Evolutionary conservation across 441 rosid genomes (phyloP).

Genomic region (Populus hybrid): DNA sequence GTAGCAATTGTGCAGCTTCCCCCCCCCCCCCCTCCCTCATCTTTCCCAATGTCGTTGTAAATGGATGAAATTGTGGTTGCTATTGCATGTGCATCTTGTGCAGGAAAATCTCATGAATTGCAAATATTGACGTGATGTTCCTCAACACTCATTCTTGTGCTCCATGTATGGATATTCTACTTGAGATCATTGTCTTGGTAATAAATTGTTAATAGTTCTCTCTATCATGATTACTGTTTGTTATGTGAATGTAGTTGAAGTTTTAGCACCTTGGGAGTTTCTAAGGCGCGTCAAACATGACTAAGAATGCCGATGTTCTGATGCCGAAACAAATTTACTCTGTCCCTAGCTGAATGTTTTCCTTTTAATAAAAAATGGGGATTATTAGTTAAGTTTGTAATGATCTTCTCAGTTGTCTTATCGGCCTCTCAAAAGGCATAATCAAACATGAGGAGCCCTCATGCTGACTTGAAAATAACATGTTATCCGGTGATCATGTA

Average conservation of each 20-base stretch:
- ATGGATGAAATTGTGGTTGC: slow-evolving; percentile 11
- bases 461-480: too few relatives aligned
- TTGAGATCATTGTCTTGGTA: slow-evolving; percentile 27
- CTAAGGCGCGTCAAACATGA: background rate
- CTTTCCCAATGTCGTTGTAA: slow-evolving; percentile 9
- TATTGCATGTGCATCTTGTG: slow-evolving; percentile 3
- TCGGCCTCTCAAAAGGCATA: too few relatives aligned
- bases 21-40: background rate
- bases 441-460: too few relatives aligned
- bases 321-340: background rate
- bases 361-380: background rate
- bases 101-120: slow-evolving; percentile 18
- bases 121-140: slow-evolving; percentile 16
- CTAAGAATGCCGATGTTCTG: background rate
- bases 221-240: background rate
- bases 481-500: background rate
- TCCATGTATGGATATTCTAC: slow-evolving; percentile 25
- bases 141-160: slow-evolving; percentile 20
- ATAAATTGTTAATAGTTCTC: slow-evolving; percentile 31
- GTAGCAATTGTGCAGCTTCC: slow-evolving; percentile 26
- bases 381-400: background rate
- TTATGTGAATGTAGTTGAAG: slow-evolving; percentile 5
- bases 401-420: background rate
- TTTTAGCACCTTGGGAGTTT: background rate
- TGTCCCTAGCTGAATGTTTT: background rate